These are phyloP conservation scores for Diplodia seriata DNA, from an alignment of 2,329 filamentous ascomycete genomes.

Conservation along the genomic window DNA sequence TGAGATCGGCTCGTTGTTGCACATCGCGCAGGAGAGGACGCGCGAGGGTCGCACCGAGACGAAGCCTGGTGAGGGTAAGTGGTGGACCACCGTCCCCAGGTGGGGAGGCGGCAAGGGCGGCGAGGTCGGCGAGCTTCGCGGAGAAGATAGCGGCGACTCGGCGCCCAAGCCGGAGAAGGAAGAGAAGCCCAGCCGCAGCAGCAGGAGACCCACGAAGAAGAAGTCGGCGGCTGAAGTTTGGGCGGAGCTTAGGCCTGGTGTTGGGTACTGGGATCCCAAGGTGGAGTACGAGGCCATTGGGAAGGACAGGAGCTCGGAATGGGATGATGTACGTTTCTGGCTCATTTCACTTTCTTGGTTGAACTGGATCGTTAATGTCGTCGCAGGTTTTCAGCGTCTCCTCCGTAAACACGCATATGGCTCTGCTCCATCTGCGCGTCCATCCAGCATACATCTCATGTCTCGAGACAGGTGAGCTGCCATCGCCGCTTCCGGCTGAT, in stretches of 20 bases:
- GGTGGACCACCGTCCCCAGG: slow-evolving; percentile 64
- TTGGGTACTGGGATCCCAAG: slow-evolving; percentile 63
- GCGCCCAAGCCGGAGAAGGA: slow-evolving; percentile 41
- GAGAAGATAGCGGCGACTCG: slow-evolving; percentile 37
- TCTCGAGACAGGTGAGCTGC: slow-evolving; percentile 53
- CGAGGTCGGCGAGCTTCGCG: slow-evolving; percentile 48
- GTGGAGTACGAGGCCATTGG: slow-evolving; percentile 64
- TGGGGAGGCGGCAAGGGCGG: slow-evolving; percentile 63
- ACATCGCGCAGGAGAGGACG: slow-evolving; percentile 66
- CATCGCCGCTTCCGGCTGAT: slow-evolving; percentile 37
- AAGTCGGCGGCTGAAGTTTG: slow-evolving; percentile 59
- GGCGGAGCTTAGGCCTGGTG: slow-evolving; percentile 59
- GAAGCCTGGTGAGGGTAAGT: slow-evolving; percentile 62
- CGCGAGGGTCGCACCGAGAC: slow-evolving; percentile 60
- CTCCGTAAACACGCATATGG: slow-evolving; percentile 67
- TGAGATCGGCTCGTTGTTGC: slow-evolving; percentile 64
- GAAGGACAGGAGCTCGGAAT: slow-evolving; percentile 54
- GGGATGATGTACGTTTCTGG: slow-evolving; percentile 59
- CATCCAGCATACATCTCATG: slow-evolving; percentile 64
- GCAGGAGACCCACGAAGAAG: slow-evolving; percentile 44
- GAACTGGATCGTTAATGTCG: neutral
- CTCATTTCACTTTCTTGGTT: neutral
- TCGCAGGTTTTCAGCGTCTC: slow-evolving; percentile 66
- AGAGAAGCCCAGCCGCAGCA: slow-evolving; percentile 44
- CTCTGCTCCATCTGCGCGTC: slow-evolving; percentile 64